These are phyloP conservation scores for Cryphonectria carpinicola DNA, from an alignment of 2,329 filamentous ascomycete species.

Conservation along the genomic window DNA sequence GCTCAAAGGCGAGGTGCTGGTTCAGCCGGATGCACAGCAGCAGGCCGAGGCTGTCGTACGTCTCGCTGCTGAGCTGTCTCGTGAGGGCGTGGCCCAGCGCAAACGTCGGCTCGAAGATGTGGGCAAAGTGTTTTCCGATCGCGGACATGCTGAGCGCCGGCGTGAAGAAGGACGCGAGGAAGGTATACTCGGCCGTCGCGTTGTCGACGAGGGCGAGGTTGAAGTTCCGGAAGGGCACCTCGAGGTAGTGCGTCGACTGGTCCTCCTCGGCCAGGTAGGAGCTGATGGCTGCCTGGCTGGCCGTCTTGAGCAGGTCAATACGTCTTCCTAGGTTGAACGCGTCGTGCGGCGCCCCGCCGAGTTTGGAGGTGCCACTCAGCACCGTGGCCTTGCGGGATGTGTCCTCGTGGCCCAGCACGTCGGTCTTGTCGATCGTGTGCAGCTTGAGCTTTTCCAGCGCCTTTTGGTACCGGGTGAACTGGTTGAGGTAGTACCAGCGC, in stretches of 20 bases:
- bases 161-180: conserved; percentile 87
- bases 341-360: conserved; percentile 71
- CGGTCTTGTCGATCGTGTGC: conserved; percentile 79
- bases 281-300: conserved; percentile 75
- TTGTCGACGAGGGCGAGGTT: conserved; percentile 95
- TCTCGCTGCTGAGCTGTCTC: conserved; percentile 74
- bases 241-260: conserved; percentile 81
- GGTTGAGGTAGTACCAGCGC: conserved; percentile 95
- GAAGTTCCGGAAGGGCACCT: conserved; percentile 90
- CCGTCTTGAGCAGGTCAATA: conserved; percentile 77
- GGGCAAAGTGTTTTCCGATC: conserved; percentile 81
- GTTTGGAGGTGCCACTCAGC: conserved; percentile 52
- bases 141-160: conserved; percentile 74
- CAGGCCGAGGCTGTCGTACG: conserved; percentile 83
- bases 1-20: conserved; percentile 90
- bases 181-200: conserved; percentile 91
- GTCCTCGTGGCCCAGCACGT: conserved; percentile 81
- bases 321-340: conserved; percentile 87
- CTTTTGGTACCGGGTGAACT: conserved; percentile 86
- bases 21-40: conserved; percentile 92
- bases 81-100: conserved; percentile 79
- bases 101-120: conserved; percentile 90
- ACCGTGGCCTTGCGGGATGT: conserved; percentile 65
- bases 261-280: conserved; percentile 93
- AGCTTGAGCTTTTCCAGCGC: conserved; percentile 84